phyloP scores from a whole-genome alignment of 805 yeast genomes.

The Myxozyma lipomycoides region DNA sequence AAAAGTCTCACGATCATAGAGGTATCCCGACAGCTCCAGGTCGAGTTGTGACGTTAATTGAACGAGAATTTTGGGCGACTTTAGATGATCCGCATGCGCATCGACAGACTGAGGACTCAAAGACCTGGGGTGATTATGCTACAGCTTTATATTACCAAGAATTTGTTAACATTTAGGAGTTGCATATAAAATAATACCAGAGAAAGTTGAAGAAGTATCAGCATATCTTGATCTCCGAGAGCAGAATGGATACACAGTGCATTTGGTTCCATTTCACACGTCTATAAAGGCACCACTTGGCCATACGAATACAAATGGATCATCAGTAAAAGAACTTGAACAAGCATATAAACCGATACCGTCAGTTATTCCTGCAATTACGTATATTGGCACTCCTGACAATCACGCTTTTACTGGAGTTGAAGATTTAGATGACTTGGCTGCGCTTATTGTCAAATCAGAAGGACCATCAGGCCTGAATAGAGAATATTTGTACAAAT shows the following conservation, averaged over 20 bases:
- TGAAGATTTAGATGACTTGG: conserved; percentile 57
- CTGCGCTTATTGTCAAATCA: conserved; percentile 52
- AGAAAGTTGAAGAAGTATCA: conserved; percentile 55
- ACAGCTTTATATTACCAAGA: neutral
- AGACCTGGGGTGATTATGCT: conserved; percentile 10
- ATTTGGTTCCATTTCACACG: conserved; percentile 60
- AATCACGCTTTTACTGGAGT: conserved; percentile 86
- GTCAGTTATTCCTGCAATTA: conserved; percentile 49
- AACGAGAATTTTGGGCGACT: conserved; percentile 52
- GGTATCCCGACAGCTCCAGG: conserved; percentile 89
- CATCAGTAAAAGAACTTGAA: no score
- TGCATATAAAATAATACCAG: conserved; percentile 73
- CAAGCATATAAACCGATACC: no score
- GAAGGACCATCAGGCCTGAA: conserved; percentile 82
- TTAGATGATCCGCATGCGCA: conserved; percentile 41
- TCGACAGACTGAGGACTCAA: conserved; percentile 34
- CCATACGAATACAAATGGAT: conserved; percentile 10
- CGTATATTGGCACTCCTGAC: conserved; percentile 78
- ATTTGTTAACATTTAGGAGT: conserved; percentile 57
- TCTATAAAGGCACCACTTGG: conserved; percentile 23
- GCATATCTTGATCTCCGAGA: conserved; percentile 77
- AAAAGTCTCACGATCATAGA: conserved; percentile 75
- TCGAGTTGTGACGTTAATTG: conserved; percentile 76
- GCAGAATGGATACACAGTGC: conserved; percentile 80
- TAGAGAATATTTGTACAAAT: conserved; percentile 58